Percentiles rank a stretch among this genome's conserved stretches.
Conservation (phyloP, 768 basidiomycete species). For the Amanita pseudoporphyria region DNA sequence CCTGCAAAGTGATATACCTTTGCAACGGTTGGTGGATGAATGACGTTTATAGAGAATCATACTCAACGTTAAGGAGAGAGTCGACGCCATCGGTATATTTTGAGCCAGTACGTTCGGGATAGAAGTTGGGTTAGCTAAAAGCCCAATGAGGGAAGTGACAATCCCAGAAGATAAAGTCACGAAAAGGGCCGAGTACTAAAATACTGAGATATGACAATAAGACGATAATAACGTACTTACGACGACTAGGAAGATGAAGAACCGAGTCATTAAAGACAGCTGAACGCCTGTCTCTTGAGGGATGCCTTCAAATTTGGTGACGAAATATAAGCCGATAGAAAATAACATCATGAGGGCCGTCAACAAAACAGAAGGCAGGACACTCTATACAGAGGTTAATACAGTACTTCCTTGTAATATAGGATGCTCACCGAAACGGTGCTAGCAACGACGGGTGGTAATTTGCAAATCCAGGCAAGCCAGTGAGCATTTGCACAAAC, state of each 20-base stretch:
- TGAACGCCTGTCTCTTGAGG: constrained; percentile 80
- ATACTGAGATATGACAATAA: neutral
- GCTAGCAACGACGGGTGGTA: constrained; percentile 59
- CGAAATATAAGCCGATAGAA: constrained; percentile 64
- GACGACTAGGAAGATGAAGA: constrained; percentile 85
- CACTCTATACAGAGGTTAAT: no score
- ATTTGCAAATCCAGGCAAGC: constrained; percentile 76
- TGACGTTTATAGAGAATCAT: no score
- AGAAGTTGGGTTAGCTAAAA: constrained; percentile 60
- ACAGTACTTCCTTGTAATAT: no score
- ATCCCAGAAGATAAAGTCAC: constrained; percentile 83
- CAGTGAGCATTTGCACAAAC: constrained; percentile 58
- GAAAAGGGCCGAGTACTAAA: constrained; percentile 87
- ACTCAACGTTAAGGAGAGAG: constrained; percentile 83
- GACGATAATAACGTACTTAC: constrained; percentile 35
- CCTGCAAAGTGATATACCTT: constrained; percentile 74
- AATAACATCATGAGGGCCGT: constrained; percentile 89
- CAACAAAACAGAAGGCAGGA: constrained; percentile 78
- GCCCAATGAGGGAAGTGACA: constrained; percentile 51
- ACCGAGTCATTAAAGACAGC: constrained; percentile 85
- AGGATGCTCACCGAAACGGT: constrained; percentile 55
- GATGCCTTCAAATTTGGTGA: constrained; percentile 84
- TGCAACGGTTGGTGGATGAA: neutral
- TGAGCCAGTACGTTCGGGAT: constrained; percentile 64
- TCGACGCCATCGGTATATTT: constrained; percentile 76